Evolutionary conservation across 352 stramenopile genomes (phyloP).

Genomic region (Globisporangium cylindrosporum): DNA sequence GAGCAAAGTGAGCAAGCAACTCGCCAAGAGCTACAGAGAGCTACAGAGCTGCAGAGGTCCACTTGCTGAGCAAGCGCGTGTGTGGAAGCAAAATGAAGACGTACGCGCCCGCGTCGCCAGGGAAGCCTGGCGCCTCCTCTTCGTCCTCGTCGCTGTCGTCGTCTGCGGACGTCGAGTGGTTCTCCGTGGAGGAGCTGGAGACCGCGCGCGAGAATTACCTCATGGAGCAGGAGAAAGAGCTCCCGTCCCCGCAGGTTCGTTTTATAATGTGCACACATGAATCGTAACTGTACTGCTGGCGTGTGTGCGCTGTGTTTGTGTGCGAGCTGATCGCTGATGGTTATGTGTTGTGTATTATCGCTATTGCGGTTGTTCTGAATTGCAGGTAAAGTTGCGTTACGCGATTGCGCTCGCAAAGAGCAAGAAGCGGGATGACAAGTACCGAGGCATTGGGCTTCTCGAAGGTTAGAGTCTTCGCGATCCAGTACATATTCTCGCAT

Average conservation of each 20-base stretch:
- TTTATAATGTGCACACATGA: background rate
- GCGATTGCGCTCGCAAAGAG: conserved; percentile 73
- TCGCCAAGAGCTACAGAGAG: background rate
- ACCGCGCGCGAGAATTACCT: conserved; percentile 72
- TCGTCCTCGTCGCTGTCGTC: conserved; percentile 7
- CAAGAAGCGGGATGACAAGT: conserved; percentile 78
- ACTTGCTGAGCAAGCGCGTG: background rate
- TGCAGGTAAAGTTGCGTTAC: conserved; percentile 70
- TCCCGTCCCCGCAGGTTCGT: conserved; percentile 52
- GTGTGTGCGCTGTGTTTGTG: background rate
- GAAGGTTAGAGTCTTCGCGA: conserved; percentile 50
- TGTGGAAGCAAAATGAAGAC: conserved; percentile 15
- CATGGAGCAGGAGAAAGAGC: conserved; percentile 72
- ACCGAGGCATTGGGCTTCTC: conserved; percentile 60
- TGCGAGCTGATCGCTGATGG: background rate
- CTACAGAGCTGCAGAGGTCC: background rate
- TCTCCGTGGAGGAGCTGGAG: conserved; percentile 72
- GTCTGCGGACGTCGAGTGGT: conserved; percentile 45
- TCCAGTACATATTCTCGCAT: background rate
- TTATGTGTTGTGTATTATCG: background rate
- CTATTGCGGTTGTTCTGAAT: background rate
- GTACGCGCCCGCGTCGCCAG: conserved; percentile 13
- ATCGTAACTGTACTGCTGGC: background rate
- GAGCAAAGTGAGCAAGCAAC: background rate
- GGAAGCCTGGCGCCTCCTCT: conserved; percentile 11